These are phyloP conservation scores for Sarocladium strictum DNA, from an alignment of 2,329 filamentous ascomycete species.

Conservation along the genomic window DNA sequence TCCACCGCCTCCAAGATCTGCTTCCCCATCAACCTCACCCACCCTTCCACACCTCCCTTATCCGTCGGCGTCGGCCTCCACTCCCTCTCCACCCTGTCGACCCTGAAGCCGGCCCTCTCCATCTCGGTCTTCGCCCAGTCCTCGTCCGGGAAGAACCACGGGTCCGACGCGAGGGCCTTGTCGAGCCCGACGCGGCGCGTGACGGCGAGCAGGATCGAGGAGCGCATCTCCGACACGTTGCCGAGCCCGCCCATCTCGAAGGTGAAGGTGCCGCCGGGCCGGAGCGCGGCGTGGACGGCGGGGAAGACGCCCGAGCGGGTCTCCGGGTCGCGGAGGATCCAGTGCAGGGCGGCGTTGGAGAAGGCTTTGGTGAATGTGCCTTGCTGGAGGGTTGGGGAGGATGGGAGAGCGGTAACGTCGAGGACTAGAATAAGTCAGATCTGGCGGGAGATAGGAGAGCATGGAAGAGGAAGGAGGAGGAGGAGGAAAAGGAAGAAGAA, in stretches of 20 bases:
- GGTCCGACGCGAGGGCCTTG: constrained; percentile 43
- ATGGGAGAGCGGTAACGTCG: constrained; percentile 37
- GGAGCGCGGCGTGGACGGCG: constrained; percentile 44
- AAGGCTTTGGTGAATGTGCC: constrained; percentile 50
- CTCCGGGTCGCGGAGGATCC: constrained; percentile 47
- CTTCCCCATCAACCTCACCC: constrained; percentile 59
- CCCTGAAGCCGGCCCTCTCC: constrained; percentile 38
- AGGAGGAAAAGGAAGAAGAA: background rate
- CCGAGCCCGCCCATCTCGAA: constrained; percentile 71
- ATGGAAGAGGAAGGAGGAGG: background rate
- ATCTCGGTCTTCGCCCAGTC: constrained; percentile 45
- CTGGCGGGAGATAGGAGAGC: constrained; percentile 1
- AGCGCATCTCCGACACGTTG: constrained; percentile 58
- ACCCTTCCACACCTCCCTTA: constrained; percentile 56
- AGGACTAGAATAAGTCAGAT: constrained; percentile 27
- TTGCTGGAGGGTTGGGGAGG: constrained; percentile 27
- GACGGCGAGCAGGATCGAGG: constrained; percentile 49
- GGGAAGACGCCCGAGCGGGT: constrained; percentile 47
- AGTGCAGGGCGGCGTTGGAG: constrained; percentile 62
- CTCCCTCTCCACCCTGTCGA: constrained; percentile 53
- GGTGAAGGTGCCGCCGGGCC: constrained; percentile 50
- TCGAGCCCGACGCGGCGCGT: constrained; percentile 43
- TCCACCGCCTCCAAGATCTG: constrained; percentile 49
- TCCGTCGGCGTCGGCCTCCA: constrained; percentile 59
- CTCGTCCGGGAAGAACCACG: constrained; percentile 70